phyloP scores from a whole-genome alignment of 768 basidiomycete genomes.

The Pholiota microspora region DNA sequence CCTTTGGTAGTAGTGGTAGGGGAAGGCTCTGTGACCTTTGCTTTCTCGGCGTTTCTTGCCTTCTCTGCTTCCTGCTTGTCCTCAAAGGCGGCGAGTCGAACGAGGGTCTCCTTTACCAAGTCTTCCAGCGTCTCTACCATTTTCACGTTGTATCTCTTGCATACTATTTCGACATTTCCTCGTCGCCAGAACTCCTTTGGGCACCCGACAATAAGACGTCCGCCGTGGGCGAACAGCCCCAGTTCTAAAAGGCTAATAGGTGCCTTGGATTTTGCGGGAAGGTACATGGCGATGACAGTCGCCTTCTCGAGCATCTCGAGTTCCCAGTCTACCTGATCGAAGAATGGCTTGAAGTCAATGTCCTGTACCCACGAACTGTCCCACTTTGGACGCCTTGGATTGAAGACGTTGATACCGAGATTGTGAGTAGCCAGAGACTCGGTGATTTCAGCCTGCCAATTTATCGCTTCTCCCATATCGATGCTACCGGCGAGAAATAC shows the following conservation, averaged over 20 bases:
- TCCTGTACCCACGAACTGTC: constrained; percentile 1
- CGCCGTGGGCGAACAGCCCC: neutral
- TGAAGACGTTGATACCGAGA: neutral
- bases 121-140: constrained; percentile 1
- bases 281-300: constrained; percentile 1
- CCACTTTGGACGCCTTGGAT: constrained; percentile 1
- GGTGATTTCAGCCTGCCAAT: constrained; percentile 1
- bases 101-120: neutral
- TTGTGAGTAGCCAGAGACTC: neutral
- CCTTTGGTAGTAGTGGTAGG: neutral
- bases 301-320: neutral
- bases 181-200: constrained; percentile 2
- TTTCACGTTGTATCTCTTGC: neutral
- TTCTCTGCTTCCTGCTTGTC: neutral
- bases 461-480: constrained; percentile 1
- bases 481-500: constrained; percentile 3
- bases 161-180: constrained; percentile 7
- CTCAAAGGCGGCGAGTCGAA: neutral
- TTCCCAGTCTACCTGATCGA: constrained; percentile 6
- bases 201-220: neutral
- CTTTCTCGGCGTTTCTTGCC: too few species aligned
- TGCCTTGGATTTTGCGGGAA: neutral
- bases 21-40: too few species aligned
- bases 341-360: constrained; percentile 1
- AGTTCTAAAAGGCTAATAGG: constrained; percentile 6